Percentiles rank a stretch among this genome's conserved stretches.
Conservation (phyloP, 306 rosid species). For the Dicorynia guianensis region DNA sequence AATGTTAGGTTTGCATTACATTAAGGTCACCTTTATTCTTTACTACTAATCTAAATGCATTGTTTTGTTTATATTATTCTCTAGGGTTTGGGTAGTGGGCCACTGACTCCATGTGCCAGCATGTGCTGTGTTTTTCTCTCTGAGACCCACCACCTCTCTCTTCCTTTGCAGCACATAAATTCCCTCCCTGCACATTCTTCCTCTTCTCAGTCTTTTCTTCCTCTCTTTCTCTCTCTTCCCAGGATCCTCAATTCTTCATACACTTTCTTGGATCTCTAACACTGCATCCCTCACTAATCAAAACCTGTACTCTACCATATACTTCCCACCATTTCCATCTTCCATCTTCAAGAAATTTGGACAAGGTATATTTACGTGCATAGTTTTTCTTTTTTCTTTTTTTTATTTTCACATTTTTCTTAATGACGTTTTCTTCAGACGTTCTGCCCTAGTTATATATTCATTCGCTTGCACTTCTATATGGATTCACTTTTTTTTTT, state of each 20-base stretch:
- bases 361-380: conserved; percentile 45
- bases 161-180: conserved; percentile 71
- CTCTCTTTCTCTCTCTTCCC: conserved; percentile 8
- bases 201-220: conserved; percentile 30
- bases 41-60: conserved; percentile 39
- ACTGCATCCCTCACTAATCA: conserved; percentile 40
- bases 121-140: conserved; percentile 91
- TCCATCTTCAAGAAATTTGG: conserved; percentile 27
- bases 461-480: background rate
- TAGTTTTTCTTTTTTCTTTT: background rate
- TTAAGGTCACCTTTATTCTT: conserved; percentile 57
- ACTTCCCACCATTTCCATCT: conserved; percentile 17
- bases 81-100: conserved; percentile 79
- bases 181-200: conserved; percentile 58
- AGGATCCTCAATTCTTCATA: background rate
- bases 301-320: conserved; percentile 32
- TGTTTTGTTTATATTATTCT: conserved; percentile 48
- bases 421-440: no score
- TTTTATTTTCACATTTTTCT: no score
- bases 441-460: no score
- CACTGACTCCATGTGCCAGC: conserved; percentile 88
- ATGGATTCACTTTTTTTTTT: background rate
- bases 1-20: conserved; percentile 72
- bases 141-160: conserved; percentile 63
- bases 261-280: conserved; percentile 55